phyloP scores from a whole-genome alignment of 352 stramenopile species.

The Phytophthora foliorum region DNA sequence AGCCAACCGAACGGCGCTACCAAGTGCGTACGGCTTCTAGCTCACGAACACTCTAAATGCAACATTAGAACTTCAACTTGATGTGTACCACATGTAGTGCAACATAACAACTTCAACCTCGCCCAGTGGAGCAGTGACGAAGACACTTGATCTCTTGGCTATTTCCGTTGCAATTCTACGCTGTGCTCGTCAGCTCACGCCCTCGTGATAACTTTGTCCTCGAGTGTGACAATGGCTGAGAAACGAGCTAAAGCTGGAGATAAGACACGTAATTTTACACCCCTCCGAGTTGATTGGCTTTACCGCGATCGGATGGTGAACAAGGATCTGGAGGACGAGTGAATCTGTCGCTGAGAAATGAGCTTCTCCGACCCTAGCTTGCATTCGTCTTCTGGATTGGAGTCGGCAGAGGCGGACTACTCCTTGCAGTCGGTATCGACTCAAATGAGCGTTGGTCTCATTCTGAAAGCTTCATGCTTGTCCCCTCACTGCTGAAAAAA shows the following conservation, averaged over 20 bases:
- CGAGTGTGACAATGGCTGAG: slow-evolving; percentile 3
- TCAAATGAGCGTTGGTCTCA: not conserved
- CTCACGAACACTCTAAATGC: not conserved
- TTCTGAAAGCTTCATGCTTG: not conserved
- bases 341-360: slow-evolving; percentile 23
- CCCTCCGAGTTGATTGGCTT: not conserved
- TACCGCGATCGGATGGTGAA: slow-evolving; percentile 10
- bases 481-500: slow-evolving; percentile 16
- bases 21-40: slow-evolving; percentile 62
- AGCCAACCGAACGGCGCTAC: slow-evolving; percentile 36
- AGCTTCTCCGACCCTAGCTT: slow-evolving; percentile 4
- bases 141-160: no score
- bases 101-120: slow-evolving; percentile 16
- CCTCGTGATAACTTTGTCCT: not conserved
- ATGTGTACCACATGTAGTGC: not conserved
- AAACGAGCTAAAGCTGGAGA: slow-evolving; percentile 26
- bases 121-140: no score
- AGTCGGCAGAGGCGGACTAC: slow-evolving; percentile 28
- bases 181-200: slow-evolving; percentile 2
- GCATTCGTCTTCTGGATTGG: slow-evolving; percentile 14
- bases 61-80: slow-evolving; percentile 15
- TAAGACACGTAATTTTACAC: slow-evolving; percentile 26
- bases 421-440: not conserved
- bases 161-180: not conserved
- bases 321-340: slow-evolving; percentile 29